Evolutionary conservation across 116 monocot species (phyloP), one percentile per base, ranked within the genome.

Genomic region (Cymodocea nodosa): DNA sequence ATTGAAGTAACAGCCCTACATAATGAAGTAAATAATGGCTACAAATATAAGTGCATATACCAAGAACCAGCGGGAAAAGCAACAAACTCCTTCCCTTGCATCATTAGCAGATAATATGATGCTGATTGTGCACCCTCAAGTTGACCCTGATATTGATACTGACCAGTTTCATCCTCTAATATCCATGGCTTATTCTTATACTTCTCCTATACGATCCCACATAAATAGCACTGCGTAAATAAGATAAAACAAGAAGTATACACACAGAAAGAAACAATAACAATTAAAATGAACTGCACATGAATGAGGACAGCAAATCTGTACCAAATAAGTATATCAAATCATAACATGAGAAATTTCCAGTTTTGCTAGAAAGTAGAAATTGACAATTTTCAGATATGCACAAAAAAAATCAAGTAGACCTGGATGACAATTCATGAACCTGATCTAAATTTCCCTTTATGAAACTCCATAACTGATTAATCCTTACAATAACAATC

Each of bases 61-160:
- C 99, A 99, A 55, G 99, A 99, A 65, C 89, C 89, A 63, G 99
- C 99, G 74, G 99, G 99, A 48, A 78, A 75, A 68, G 99, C 99
- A 69, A 84, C 64, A 77, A 99, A 99, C 76, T 99, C 99, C 75
- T 89, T 92, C 59, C 98, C 99, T 49, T 99, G 99, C 84, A 92
- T 67, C 84, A 99, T 84, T 58, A 99, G 66, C 49, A 99, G 78
- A 80, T 99, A 99, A 60, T 99, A 99, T 23, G 89, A 78, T 9
- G 99, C 92, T 63, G 84, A 86, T 22, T 89, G 92, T 62, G 99
- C 82, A 34, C 99, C 99, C 70, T 99, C 99, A 71, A 86, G 49
- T 51, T 86, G 92, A 36, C 99, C 99, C 77, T 89, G 89, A 64
- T 53, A 99, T 69, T 99, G 99, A 80, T 86, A 62, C 62, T 86